phyloP scores from a whole-genome alignment of 75 land plant species.

The Pinus tabuliformis region DNA sequence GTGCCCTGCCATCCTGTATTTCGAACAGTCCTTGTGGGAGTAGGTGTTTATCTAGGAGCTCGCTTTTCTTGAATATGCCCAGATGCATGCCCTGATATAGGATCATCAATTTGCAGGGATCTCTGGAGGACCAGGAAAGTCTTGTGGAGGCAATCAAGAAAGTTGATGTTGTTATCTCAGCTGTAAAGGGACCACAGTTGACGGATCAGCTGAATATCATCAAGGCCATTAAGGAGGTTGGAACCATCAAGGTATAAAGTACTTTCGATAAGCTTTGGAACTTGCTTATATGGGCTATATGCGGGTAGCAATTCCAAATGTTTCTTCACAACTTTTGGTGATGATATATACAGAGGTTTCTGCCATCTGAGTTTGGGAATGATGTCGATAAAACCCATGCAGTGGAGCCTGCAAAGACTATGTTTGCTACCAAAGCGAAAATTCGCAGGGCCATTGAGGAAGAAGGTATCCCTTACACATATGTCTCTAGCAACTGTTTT shows the following conservation, averaged over 20 bases:
- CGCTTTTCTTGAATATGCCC: neutral
- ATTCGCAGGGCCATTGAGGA: constrained; percentile 30
- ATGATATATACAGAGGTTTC: constrained; percentile 31
- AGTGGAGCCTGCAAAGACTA: constrained; percentile 8
- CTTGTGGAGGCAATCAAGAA: constrained; percentile 33
- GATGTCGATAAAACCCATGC: constrained; percentile 24
- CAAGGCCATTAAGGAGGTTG: constrained; percentile 41
- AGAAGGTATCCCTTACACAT: constrained; percentile 45
- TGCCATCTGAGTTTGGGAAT: constrained; percentile 62
- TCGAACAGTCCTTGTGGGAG: too few species aligned
- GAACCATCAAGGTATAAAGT: constrained; percentile 27
- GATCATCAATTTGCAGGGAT: constrained; percentile 15
- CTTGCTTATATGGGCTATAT: too few species aligned
- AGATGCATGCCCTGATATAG: neutral
- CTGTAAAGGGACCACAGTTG: constrained; percentile 11
- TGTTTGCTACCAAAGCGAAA: constrained; percentile 18
- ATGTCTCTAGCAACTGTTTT: constrained; percentile 19
- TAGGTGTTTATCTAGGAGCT: too few species aligned
- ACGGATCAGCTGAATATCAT: constrained; percentile 34
- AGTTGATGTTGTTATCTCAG: constrained; percentile 40
- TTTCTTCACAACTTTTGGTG: too few species aligned
- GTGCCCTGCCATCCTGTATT: too few species aligned
- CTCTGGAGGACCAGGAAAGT: constrained; percentile 26
- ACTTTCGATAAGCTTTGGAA: too few species aligned
- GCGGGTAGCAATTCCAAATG: too few species aligned